Conservation (phyloP, 2,329 filamentous ascomycete genomes). For the Verticillium zaregamsianum region DNA sequence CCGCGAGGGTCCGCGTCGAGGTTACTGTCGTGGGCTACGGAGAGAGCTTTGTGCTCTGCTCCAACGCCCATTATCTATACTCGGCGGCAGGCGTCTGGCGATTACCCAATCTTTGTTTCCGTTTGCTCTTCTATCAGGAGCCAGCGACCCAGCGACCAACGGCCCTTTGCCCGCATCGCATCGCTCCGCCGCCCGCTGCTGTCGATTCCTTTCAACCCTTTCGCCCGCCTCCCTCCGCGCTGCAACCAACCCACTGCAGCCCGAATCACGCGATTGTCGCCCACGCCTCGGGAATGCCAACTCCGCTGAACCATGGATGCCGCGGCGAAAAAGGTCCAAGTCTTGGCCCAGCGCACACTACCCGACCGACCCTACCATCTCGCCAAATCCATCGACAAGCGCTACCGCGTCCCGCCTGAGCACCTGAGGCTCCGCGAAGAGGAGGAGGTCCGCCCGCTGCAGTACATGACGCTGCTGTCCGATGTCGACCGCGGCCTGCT, state of each 20-base stretch:
- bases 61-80: conserved; percentile 13
- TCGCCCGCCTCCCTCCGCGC: not conserved
- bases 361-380: conserved; percentile 51
- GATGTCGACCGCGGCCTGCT: conserved; percentile 55
- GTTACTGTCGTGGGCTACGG: conserved; percentile 14
- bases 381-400: conserved; percentile 42
- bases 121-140: not conserved
- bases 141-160: not conserved
- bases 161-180: conserved; percentile 3
- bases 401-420: conserved; percentile 39
- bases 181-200: not conserved
- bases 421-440: conserved; percentile 39
- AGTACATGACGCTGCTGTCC: conserved; percentile 52
- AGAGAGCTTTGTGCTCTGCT: conserved; percentile 21
- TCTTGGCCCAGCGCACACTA: conserved; percentile 46
- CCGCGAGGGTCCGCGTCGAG: not conserved
- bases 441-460: conserved; percentile 44
- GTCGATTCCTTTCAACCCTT: not conserved
- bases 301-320: conserved; percentile 50
- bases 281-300: conserved; percentile 13
- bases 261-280: not conserved
- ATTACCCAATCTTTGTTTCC: not conserved
- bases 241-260: not conserved
- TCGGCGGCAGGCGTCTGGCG: not conserved
- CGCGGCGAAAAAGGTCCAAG: conserved; percentile 53